Base-by-base conservation (phyloP, 768 basidiomycete species). In the Kwoniella newhampshirensis region DNA sequence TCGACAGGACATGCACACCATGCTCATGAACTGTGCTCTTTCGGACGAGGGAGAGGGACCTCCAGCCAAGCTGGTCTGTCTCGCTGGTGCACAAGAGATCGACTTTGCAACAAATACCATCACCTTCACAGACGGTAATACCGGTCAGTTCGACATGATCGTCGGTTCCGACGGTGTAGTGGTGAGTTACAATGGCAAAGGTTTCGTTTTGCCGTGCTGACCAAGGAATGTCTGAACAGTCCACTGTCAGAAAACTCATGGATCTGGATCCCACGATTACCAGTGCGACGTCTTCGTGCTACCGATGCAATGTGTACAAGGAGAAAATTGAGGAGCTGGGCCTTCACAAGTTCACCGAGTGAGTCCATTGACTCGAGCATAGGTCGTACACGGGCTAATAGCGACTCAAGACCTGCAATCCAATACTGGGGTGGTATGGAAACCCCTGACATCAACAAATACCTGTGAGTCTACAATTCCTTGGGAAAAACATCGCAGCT, bases 401-500 rank as follows among this genome's bases (percentile, higher is more conserved):
- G 8, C 17, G 6, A 9, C 36, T 17, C 11, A 13, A 56, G 36
- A 30, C 40, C 51, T 6, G 44, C 40, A 25, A 35, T 43, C 40
- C 61, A 68, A 41, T 68, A 57, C 62, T 68, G 66, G 67, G 66
- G 65, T 3, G 67, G 67, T 15, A 48, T 60, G 48, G 50, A 57
- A 21, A 51, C 47, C 27, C 60, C 50, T 12, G 57, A 57, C 30
- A 36, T 65, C 41, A 54, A 54, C 62, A 59, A 58, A 47, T 67
- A 69, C 57, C 47, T 40, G 37, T 50, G 39, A 49, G 55, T 27
- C 1, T n/a, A n/a, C n/a, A n/a, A n/a, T n/a, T 42, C 36, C 18
- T n/a, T 26, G 41, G n/a, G n/a, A n/a, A n/a, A n/a, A n/a, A n/a
- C n/a, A n/a, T n/a, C n/a, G n/a, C n/a, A n/a, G n/a, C n/a, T n/a